Evolutionary conservation across 2,329 filamentous ascomycete species (phyloP), one percentile per base, ranked within the genome.

Genomic region (Mycosphaerella sp.): DNA sequence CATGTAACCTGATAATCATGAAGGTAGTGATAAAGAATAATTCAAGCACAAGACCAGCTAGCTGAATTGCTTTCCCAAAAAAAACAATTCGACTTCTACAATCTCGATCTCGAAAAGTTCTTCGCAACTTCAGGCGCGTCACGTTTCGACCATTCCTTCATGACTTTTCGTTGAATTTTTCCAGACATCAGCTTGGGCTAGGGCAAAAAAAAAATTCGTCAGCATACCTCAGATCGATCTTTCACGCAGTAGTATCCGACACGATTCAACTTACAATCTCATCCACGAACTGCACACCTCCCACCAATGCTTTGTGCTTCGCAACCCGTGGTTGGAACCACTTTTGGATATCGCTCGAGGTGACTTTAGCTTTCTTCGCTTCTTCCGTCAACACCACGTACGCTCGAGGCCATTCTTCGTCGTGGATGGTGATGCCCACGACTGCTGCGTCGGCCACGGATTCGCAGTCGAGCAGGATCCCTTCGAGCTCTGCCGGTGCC

Each of bases 111-210:
- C 17, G 45, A 42, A 32, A 54, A 57, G 10, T 12, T 55, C 48
- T 57, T 59, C 30, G 57, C 57, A 45, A 70, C 61, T 36, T 58
- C 63, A 43, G 68, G 59, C 1, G 73, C 74, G 64, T 81, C 79
- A 52, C 68, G 68, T 66, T 78, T 79, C 6, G 78, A 74, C 78
- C 77, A 80, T 39, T 80, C 76, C 57, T 75, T 73, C 68, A 82
- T 69, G 5, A 75, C 63, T 58, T 79, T 79, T 43, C 78, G 69
- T 63, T 77, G 71, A 44, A 82, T 80, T 70, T 82, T 82, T 7
- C 79, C 79, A 53, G 74, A 77, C 10, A 75, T 73, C 41, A 79
- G 66, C 62, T 79, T 80, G 0, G 79, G 79, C 47, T 60, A 36
- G 21, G 13, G 7, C 3, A n/a, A 13, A 12, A 45, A 54, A 34